Evolutionary conservation across 208 protist species (phyloP).

Genomic region (Trichomonas tenax): DNA sequence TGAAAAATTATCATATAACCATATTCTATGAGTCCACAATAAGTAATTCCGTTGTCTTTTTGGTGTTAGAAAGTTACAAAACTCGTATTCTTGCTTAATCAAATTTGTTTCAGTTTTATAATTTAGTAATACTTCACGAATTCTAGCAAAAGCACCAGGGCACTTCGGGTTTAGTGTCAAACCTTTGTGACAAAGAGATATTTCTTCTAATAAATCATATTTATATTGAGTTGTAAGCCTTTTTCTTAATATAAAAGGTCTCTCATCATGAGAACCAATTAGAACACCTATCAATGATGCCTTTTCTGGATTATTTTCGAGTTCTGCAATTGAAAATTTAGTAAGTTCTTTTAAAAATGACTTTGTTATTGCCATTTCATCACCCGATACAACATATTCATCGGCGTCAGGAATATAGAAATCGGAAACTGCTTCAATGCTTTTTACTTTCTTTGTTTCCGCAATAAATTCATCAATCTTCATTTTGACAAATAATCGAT

Average conservation of each 20-base stretch:
- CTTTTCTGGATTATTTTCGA: neutral
- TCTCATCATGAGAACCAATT: neutral
- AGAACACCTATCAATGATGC: neutral
- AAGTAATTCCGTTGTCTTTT: neutral
- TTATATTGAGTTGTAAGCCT: neutral
- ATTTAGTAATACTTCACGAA: neutral
- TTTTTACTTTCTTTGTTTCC: neutral
- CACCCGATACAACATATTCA: neutral
- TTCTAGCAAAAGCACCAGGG: neutral
- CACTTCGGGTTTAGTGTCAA: neutral
- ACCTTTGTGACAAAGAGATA: neutral
- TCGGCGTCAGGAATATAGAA: neutral
- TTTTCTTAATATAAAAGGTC: neutral
- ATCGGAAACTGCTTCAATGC: neutral
- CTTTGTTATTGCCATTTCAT: neutral
- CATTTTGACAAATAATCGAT: neutral
- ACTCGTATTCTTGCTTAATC: neutral
- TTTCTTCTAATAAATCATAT: neutral
- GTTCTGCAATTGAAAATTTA: neutral
- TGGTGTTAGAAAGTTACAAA: neutral
- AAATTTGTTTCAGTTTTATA: neutral
- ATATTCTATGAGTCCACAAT: neutral
- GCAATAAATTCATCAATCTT: neutral
- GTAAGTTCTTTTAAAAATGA: neutral
- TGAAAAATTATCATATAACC: neutral